Conservation (phyloP, 441 rosid genomes). For the Bocquillonia castaneifolia region DNA sequence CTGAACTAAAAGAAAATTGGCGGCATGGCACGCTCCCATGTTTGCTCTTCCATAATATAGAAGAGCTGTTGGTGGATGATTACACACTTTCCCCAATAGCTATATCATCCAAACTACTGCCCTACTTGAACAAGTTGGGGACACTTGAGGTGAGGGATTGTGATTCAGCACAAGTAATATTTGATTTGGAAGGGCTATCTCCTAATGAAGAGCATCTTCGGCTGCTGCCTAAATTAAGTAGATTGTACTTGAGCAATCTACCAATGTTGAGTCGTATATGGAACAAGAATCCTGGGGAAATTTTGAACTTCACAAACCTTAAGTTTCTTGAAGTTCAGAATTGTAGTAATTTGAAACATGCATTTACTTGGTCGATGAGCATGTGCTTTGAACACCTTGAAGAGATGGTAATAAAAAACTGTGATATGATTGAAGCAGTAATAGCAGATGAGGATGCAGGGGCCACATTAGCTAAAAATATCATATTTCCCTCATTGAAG, state of each 20-base stretch:
- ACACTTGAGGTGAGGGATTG: not conserved
- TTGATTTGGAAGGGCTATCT: constrained; percentile 3
- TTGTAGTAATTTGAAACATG: constrained; percentile 19
- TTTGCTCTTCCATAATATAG: not conserved
- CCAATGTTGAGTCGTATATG: too few relatives aligned
- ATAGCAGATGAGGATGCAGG: not conserved
- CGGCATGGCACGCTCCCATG: not conserved
- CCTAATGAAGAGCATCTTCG: not conserved
- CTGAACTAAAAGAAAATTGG: not conserved
- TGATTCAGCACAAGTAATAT: constrained; percentile 4
- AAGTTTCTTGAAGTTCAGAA: constrained; percentile 10
- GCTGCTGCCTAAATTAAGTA: not conserved
- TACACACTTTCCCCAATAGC: not conserved
- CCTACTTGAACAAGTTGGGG: constrained; percentile 2
- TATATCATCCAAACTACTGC: not conserved
- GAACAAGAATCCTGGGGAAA: too few relatives aligned
- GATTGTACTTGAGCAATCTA: constrained; percentile 5
- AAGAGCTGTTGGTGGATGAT: not conserved
- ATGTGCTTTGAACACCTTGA: not conserved
- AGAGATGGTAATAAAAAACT: not conserved
- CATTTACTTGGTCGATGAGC: constrained; percentile 5
- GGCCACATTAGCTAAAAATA: too few relatives aligned
- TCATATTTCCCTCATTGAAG: not conserved
- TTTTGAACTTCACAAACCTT: too few relatives aligned
- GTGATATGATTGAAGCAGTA: not conserved